Percentiles rank a stretch among this genome's conserved stretches.
phyloP scores from a whole-genome alignment of 495 filamentous ascomycete genomes.

The Geoglossum glabrum region DNA sequence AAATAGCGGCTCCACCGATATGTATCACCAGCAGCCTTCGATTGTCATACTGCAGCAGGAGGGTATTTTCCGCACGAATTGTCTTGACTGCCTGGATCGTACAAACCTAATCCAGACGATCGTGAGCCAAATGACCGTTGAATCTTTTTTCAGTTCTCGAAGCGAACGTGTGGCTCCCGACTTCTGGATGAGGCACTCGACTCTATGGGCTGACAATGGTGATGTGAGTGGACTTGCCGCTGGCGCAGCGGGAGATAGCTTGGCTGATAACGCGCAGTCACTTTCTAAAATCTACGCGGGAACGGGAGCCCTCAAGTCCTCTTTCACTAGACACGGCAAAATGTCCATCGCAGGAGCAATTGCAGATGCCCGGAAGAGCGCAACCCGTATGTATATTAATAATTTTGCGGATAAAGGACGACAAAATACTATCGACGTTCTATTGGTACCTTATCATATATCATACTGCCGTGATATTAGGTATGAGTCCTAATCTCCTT shows the following conservation, averaged over 20 bases:
- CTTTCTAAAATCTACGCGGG: conserved; percentile 92
- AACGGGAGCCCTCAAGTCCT: conserved; percentile 85
- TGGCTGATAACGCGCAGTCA: conserved; percentile 17
- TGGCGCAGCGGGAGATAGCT: background rate
- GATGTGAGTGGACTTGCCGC: conserved; percentile 29
- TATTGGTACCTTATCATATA: conserved; percentile 28
- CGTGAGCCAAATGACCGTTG: conserved; percentile 77
- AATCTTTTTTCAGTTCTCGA: conserved; percentile 53
- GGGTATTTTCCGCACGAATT: conserved; percentile 89
- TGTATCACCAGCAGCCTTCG: conserved; percentile 20
- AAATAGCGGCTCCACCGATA: background rate
- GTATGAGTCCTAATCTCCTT: background rate
- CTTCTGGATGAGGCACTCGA: conserved; percentile 78
- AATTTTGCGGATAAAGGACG: conserved; percentile 88
- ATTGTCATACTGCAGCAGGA: conserved; percentile 72
- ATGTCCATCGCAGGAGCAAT: conserved; percentile 91
- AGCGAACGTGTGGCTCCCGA: conserved; percentile 46
- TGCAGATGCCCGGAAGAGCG: conserved; percentile 85
- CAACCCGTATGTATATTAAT: conserved; percentile 84
- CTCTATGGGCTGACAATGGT: conserved; percentile 95
- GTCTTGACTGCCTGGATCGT: conserved; percentile 84
- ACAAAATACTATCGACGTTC: conserved; percentile 84
- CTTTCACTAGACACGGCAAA: conserved; percentile 88
- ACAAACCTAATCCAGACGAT: conserved; percentile 95
- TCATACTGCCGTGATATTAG: background rate